Evolutionary conservation across 2,329 filamentous ascomycete genomes (phyloP), one percentile per base, ranked within the genome.

Genomic region (Rhexocercosporidium sp.): DNA sequence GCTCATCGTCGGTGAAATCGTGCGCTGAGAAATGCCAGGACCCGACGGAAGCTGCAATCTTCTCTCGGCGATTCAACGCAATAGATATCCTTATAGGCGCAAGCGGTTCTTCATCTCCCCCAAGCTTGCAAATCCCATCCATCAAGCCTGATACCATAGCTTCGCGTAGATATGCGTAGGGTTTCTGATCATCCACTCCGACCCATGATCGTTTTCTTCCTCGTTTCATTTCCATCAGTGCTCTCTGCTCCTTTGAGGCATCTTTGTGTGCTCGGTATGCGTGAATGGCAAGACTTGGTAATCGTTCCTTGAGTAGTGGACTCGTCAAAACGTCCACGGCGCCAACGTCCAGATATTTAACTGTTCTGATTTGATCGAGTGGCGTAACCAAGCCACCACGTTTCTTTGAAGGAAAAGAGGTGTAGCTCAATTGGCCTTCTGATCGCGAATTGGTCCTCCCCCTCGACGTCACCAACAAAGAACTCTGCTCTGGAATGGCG

Each of bases 141-240:
- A 97, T 96, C 66, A 97, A 84, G 65, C 90, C 90, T 1, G 93
- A 96, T 5, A 97, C 94, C 93, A 97, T 97, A 59, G 92, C 92
- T 81, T 97, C 94, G 68, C 94, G 86, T 64, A 97, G 81, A 79
- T 97, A 97, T 18, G 93, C 90, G 80, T 94, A 97, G 1, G 94
- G 93, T 77, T 94, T 91, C 73, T 93, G 88, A 72, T 95, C 92
- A 75, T 92, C 88, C 12, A 96, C 86, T 29, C 94, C 94, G 49
- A 97, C 93, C 94, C 94, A 97, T 0, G 94, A 97, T 62, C 93
- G 88, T 79, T 96, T 96, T 64, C 94, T 87, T 53, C 90, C 89
- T 72, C 90, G 89, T 75, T 90, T 91, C 67, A 91, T 83, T 67
- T 92, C 90, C 65, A 94, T 77, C 69, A 94, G 85, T 20, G 89